Percentiles rank a stretch among this genome's conserved stretches.
These are phyloP conservation scores for Tillandsia leiboldiana DNA, from an alignment of 176 grass and related monocot genomes.

Conservation along the genomic window DNA sequence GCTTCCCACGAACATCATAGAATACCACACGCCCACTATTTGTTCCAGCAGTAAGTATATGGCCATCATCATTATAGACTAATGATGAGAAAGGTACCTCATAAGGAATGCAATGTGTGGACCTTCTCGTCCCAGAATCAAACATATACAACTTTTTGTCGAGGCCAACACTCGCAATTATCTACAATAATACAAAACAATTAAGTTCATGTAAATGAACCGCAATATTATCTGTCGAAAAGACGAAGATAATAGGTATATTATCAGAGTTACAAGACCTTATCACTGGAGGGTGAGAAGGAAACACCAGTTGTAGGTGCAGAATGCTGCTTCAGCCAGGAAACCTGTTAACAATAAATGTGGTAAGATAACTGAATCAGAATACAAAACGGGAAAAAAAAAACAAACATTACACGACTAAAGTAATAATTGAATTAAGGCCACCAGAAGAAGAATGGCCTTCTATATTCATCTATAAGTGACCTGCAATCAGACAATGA, in stretches of 20 bases:
- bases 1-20: constrained; percentile 91
- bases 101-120: constrained; percentile 61
- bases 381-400: neutral
- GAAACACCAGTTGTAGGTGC: constrained; percentile 89
- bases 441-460: neutral
- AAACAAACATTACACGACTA: constrained; percentile 10
- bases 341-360: constrained; percentile 34
- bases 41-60: constrained; percentile 81
- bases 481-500: neutral
- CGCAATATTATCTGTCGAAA: neutral
- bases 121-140: constrained; percentile 65
- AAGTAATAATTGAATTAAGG: neutral
- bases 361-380: neutral
- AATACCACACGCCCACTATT: constrained; percentile 91
- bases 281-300: constrained; percentile 87
- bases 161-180: constrained; percentile 82
- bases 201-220: neutral
- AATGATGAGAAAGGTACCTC: constrained; percentile 90
- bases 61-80: constrained; percentile 86
- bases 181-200: constrained; percentile 39
- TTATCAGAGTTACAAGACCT: constrained; percentile 38
- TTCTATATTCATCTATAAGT: neutral
- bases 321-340: constrained; percentile 98
- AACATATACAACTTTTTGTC: constrained; percentile 88
- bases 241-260: neutral